Evolutionary conservation across 306 rosid genomes (phyloP), one percentile per base, ranked within the genome.

Genomic region (Abrus precatorius): DNA sequence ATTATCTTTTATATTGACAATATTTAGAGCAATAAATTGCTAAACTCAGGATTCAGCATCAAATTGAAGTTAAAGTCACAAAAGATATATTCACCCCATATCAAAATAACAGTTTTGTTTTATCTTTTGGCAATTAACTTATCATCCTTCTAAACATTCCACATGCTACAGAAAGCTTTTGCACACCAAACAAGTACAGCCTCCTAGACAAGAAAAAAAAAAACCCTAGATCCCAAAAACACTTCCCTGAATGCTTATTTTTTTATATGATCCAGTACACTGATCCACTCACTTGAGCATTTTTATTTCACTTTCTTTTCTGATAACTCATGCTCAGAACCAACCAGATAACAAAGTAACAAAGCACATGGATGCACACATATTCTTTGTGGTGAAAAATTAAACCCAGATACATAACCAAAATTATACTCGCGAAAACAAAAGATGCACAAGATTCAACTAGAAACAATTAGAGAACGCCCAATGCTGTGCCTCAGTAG

Each of bases 261-360:
- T 28, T 7, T 53, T 10, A 61, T 9, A 38, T 48, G 61, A 43
- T 20, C 50, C 9, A 76, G 7, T 7, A 13, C 45, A 68, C 5
- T 67, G 69, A 78, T 49, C 76, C 76, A 78, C 40, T 29, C 11
- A 52, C 32, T 52, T 36, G 81, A 63, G 43, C 73, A 76, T n/a
- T 78, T 79, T 59, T 55, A 59, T 34, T 43, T 7, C 44, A 54
- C 38, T 78, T 8, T 28, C 65, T 66, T 30, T 3, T 48, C 77
- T 57, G 41, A 57, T 34, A 27, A 57, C 38, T 48, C 71, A 7
- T 20, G 33, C 33, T 20, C 70, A 56, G 40, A 49, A 54, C 48
- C 28, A 78, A 30, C 27, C 4, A 55, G 7, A 41, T 3, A 54
- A 40, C 30, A 65, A 20, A 20, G 40, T 36, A 36, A 36, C 40